These are phyloP conservation scores for Penicillium bovifimosum DNA, from an alignment of 495 filamentous ascomycete species.

Conservation along the genomic window DNA sequence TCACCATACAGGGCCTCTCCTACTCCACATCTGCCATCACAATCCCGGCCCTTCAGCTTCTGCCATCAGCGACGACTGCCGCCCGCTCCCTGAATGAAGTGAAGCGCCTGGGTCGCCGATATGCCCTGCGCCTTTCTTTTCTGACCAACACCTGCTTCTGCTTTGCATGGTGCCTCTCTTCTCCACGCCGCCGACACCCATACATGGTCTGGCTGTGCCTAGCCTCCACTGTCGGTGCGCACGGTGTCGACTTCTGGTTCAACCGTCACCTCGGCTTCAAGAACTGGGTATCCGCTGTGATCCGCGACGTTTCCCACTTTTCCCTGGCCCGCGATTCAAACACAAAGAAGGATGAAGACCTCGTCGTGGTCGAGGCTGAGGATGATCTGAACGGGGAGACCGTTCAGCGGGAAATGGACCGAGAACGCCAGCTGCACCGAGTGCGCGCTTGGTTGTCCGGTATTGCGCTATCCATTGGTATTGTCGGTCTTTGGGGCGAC, in stretches of 20 bases:
- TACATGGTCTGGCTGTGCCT: constrained; percentile 77
- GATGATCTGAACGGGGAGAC: constrained; percentile 74
- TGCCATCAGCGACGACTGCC: constrained; percentile 65
- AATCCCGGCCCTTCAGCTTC: constrained; percentile 68
- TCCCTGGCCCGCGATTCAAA: constrained; percentile 13
- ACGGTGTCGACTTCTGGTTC: constrained; percentile 52
- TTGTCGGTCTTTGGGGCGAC: constrained; percentile 89
- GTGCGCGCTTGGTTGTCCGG: constrained; percentile 57
- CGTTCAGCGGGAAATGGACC: constrained; percentile 63
- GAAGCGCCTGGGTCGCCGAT: constrained; percentile 50
- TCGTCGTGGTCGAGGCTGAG: constrained; percentile 51
- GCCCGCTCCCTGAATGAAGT: constrained; percentile 59
- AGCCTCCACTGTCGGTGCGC: constrained; percentile 48
- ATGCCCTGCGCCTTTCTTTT: constrained; percentile 55
- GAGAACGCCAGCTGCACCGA: constrained; percentile 55
- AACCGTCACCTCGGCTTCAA: constrained; percentile 32
- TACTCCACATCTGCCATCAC: constrained; percentile 70
- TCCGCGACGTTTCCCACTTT: constrained; percentile 23
- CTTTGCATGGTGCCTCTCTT: constrained; percentile 68
- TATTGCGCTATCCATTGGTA: constrained; percentile 64
- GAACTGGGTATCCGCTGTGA: constrained; percentile 22
- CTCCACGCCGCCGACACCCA: constrained; percentile 65
- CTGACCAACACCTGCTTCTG: constrained; percentile 59
- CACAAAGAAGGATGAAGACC: constrained; percentile 63
- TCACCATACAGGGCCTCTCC: constrained; percentile 62